Conservation (phyloP, 176 grass and related monocot genomes). For the Paspalum vaginatum region DNA sequence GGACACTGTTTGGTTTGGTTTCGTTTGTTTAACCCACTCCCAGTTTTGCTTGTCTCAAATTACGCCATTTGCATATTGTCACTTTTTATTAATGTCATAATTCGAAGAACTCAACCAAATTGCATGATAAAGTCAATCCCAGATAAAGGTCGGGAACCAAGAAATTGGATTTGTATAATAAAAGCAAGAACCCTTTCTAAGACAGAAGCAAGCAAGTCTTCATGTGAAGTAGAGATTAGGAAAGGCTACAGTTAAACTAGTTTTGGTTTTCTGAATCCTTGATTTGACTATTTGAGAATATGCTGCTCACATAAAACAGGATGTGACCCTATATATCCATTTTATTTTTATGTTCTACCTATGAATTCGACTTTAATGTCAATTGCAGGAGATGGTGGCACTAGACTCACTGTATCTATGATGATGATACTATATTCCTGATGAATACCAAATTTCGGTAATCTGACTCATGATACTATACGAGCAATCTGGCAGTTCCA, state of each 20-base stretch:
- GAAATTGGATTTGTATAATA: background rate
- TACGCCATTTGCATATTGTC: background rate
- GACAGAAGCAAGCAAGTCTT: background rate
- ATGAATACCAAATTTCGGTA: background rate
- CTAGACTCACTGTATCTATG: background rate
- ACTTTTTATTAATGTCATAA: background rate
- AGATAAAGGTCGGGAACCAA: background rate
- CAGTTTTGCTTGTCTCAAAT: background rate
- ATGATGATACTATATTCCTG: background rate
- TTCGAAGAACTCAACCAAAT: background rate
- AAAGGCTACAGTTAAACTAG: background rate
- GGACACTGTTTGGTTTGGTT: background rate
- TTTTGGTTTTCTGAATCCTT: background rate
- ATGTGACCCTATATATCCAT: background rate
- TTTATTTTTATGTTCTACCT: background rate
- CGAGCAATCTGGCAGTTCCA: background rate
- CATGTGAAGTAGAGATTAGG: background rate
- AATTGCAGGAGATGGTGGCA: background rate
- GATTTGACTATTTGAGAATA: background rate
- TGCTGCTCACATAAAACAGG: background rate
- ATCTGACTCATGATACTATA: background rate
- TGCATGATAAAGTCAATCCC: background rate
- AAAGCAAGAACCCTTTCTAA: background rate
- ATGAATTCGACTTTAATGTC: slow-evolving; percentile 4
- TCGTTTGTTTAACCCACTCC: background rate